Base-by-base conservation (phyloP, 2,329 filamentous ascomycete species). In the Hymenoscyphus repandus region DNA sequence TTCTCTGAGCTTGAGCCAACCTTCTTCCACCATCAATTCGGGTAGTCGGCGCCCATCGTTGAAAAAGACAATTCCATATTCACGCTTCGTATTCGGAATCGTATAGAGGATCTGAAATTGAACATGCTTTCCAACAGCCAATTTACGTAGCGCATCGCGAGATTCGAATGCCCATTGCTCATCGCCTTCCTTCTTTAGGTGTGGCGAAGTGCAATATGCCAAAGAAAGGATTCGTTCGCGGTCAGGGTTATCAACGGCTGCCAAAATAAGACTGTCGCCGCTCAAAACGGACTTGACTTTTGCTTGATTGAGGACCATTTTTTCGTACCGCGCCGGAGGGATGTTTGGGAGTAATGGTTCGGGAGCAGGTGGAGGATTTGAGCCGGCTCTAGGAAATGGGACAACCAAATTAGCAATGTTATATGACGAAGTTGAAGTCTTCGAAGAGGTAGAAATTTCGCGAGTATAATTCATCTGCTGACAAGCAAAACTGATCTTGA, bases 81-180 rank as follows among this genome's bases (percentile, higher is more conserved):
- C 92, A 60, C 90, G 85, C 57, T 88, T 85, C 39, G 83, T 86
- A 49, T 83, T 86, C 13, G 92, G 90, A 53, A 97, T 86, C 53
- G 86, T 88, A 73, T 99, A 97, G 47, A 91, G 78, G 39, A 95
- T 78, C 53, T 83, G 82, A 75, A 92, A 96, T 62, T 91, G 84
- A 56, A 99, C 77, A 27, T 85, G 79, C 70, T 96, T 96, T 66
- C 92, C 92, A 50, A 97, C 86, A 37, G 86, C 78, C 46, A 91
- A 76, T 59, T 86, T 84, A 64, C 93, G 87, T 55, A 99, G 80
- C 68, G 88, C 93, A 71, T 99, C 93, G 66, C 93, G 89, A 53
- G 93, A 96, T 71, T 93, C 86, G 71, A 96, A 99, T 52, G 89
- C 90, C 66, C 87, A 95, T 34, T 86, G 84, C 79, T 96, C 91